phyloP scores from a whole-genome alignment of 2,329 filamentous ascomycete species.

The Aspergillus piperis region DNA sequence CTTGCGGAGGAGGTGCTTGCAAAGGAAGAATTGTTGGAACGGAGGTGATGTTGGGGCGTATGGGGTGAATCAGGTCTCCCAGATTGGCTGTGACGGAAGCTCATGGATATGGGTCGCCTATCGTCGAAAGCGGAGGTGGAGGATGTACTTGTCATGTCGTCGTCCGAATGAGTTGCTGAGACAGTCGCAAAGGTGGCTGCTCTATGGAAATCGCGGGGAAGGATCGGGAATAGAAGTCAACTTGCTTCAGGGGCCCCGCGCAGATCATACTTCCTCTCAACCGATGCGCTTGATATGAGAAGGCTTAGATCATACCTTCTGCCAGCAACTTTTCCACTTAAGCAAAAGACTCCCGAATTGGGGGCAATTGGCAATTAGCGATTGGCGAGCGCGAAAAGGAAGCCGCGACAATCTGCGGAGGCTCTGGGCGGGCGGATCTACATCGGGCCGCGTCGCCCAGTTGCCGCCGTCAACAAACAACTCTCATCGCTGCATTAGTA shows the following conservation, averaged over 20 bases:
- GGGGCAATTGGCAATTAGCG: not conserved
- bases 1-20: slow-evolving; percentile 61
- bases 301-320: slow-evolving; percentile 10
- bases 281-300: not conserved
- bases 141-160: slow-evolving; percentile 21
- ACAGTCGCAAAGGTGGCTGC: not conserved
- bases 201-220: slow-evolving; percentile 17
- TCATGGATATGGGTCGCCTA: slow-evolving; percentile 22
- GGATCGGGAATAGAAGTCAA: slow-evolving; percentile 11
- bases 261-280: slow-evolving; percentile 15
- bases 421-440: slow-evolving; percentile 32
- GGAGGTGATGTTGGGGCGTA: slow-evolving; percentile 56
- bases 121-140: slow-evolving; percentile 18
- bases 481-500: not conserved
- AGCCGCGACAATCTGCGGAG: slow-evolving; percentile 2
- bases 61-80: slow-evolving; percentile 55
- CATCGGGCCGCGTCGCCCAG: slow-evolving; percentile 36
- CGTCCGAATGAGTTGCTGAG: slow-evolving; percentile 1
- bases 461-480: slow-evolving; percentile 29
- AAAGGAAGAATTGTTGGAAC: slow-evolving; percentile 53
- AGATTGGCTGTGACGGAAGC: slow-evolving; percentile 33
- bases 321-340: not conserved
- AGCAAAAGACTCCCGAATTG: not conserved
- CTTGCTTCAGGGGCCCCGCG: slow-evolving; percentile 1
- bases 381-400: slow-evolving; percentile 2